These are phyloP conservation scores for Boletus edulis DNA, from an alignment of 768 basidiomycete species.

Conservation along the genomic window DNA sequence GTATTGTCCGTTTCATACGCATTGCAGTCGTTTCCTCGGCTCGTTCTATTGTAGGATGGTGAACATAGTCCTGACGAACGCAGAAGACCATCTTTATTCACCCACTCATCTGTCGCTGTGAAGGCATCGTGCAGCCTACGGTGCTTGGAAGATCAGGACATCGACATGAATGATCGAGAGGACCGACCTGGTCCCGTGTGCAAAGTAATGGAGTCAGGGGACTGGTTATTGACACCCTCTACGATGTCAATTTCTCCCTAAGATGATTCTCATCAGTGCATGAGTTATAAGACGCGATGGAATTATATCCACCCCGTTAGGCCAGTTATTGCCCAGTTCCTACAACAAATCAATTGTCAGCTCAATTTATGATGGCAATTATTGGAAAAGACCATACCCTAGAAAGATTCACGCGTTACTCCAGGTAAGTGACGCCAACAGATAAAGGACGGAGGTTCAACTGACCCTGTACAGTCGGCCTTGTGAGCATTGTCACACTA, in stretches of 20 bases:
- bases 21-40: slow-evolving; percentile 30
- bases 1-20: slow-evolving; percentile 26
- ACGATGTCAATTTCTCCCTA: slow-evolving; percentile 35
- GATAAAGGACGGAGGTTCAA: background rate
- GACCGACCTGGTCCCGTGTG: slow-evolving; percentile 28
- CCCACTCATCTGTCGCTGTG: slow-evolving; percentile 31
- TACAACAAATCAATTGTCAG: background rate
- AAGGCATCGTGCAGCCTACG: slow-evolving; percentile 35
- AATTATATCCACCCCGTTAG: slow-evolving; percentile 14
- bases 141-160: background rate
- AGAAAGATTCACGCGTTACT: background rate
- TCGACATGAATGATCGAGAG: background rate
- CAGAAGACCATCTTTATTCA: background rate
- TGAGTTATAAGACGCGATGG: background rate
- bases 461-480: slow-evolving; percentile 12
- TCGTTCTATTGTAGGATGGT: slow-evolving; percentile 15
- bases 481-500: background rate
- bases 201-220: slow-evolving; percentile 26
- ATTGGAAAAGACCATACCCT: slow-evolving; percentile 16
- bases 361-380: background rate
- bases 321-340: slow-evolving; percentile 31
- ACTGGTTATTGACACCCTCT: slow-evolving; percentile 33
- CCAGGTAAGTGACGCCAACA: background rate
- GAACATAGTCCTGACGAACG: background rate
- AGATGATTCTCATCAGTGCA: background rate